phyloP scores from a whole-genome alignment of 1,139 yeast species.

The Nakaseomyces kungkrabaensis region DNA sequence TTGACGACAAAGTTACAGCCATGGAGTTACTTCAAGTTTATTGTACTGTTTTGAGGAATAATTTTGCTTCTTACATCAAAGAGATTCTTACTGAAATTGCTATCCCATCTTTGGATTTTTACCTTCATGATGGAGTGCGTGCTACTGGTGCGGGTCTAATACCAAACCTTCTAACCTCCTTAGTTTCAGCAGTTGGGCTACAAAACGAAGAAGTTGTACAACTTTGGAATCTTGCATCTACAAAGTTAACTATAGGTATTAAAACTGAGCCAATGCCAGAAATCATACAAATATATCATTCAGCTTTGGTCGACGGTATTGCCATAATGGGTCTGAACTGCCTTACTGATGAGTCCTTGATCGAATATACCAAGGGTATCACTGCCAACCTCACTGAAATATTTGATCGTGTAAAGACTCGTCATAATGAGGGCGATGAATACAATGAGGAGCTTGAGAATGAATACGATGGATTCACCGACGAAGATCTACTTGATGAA shows the following conservation, averaged over 20 bases:
- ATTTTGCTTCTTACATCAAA: constrained; percentile 72
- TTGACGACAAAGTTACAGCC: constrained; percentile 89
- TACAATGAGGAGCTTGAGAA: constrained; percentile 56
- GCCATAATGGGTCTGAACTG: constrained; percentile 56
- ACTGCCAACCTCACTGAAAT: constrained; percentile 56
- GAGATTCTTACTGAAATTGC: constrained; percentile 73
- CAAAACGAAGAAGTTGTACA: constrained; percentile 47
- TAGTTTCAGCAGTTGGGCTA: constrained; percentile 54
- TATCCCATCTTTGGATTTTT: constrained; percentile 81
- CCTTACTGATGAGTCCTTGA: constrained; percentile 49
- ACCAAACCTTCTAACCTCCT: constrained; percentile 63
- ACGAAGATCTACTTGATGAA: constrained; percentile 81
- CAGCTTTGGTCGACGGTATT: constrained; percentile 59
- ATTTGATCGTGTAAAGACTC: constrained; percentile 58
- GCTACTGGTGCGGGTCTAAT: constrained; percentile 79
- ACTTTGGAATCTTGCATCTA: constrained; percentile 65
- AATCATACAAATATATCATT: constrained; percentile 66
- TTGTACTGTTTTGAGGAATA: constrained; percentile 74
- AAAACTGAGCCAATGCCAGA: constrained; percentile 79
- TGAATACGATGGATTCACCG: constrained; percentile 78
- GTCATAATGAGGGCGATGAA: constrained; percentile 57
- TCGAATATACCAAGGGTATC: constrained; percentile 49
- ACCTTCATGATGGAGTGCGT: constrained; percentile 89
- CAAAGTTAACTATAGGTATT: constrained; percentile 58
- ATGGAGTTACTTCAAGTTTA: constrained; percentile 83